Evolutionary conservation across 352 stramenopile species (phyloP), one percentile per base, ranked within the genome.

Genomic region (Globisporangium megalacanthum): DNA sequence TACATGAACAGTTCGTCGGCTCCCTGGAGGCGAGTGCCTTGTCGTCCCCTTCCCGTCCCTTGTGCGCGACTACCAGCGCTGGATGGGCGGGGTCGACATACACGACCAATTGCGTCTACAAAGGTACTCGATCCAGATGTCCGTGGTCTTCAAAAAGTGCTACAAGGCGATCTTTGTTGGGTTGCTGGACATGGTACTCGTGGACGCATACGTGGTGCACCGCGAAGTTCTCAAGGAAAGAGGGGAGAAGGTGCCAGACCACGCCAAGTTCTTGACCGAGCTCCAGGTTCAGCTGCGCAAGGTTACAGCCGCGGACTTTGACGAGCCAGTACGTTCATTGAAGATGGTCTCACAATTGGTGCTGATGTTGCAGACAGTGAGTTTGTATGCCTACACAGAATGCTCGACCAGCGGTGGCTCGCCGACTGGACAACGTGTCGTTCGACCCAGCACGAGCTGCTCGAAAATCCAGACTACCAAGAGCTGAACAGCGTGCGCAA

Each of bases 1-100:
- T 15, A 42, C 46, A 42, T 42, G 8, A n/a, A 33, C 25, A 36
- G 19, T 36, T 10, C 46, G 20, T 14, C 20, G 25, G 1, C 19
- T n/a, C 11, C 46, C 46, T 37, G 46, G 46, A 17, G 9, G 46
- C 9, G 20, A 22, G 20, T 3, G 19, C 3, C 3, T 35, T 11
- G 14, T 25, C 4, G 46, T 51, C 6, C 46, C 46, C 1, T 19
- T 22, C 15, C 15, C 6, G 8, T 51, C 46, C 20, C 20, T 37
- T 6, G 46, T 51, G 19, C 46, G 46, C 14, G 46, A 36, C 46
- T 51, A 51, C 20, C 46, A 51, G 6, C 46, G 4, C 17, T 51
- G 46, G 19, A 51, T 51, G 20, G 46, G 46, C n/a, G 25, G 46
- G n/a, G 46, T 51, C 13, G 46, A 51, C 46, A 15, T 36, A 10